phyloP scores from a whole-genome alignment of 495 filamentous ascomycete species.

The Penicillium cosmopolitanum region DNA sequence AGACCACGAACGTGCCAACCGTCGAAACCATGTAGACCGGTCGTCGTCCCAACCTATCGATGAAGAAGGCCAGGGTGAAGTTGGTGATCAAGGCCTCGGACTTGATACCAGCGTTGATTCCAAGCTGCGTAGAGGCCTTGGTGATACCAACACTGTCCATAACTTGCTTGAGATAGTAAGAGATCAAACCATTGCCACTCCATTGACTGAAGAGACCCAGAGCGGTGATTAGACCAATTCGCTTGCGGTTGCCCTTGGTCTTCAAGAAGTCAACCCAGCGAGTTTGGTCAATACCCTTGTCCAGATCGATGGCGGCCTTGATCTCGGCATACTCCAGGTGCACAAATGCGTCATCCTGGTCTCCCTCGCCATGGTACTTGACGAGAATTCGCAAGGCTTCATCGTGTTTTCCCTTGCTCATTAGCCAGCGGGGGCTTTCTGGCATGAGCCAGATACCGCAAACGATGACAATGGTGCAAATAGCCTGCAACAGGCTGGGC shows the following conservation, averaged over 20 bases:
- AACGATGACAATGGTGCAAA: slow-evolving; percentile 20
- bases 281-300: slow-evolving; percentile 38
- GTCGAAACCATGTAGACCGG: slow-evolving; percentile 60
- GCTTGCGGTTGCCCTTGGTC: slow-evolving; percentile 71
- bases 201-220: slow-evolving; percentile 65
- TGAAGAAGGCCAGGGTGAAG: slow-evolving; percentile 58
- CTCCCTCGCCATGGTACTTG: slow-evolving; percentile 38
- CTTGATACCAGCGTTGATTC: slow-evolving; percentile 36
- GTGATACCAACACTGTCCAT: slow-evolving; percentile 61
- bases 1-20: slow-evolving; percentile 59
- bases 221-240: slow-evolving; percentile 58
- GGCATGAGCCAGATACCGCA: slow-evolving; percentile 21
- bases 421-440: slow-evolving; percentile 18
- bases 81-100: slow-evolving; percentile 27
- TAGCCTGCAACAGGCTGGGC: slow-evolving; percentile 17
- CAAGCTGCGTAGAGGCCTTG: slow-evolving; percentile 49
- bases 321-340: slow-evolving; percentile 42
- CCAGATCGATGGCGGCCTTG: slow-evolving; percentile 35
- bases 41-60: slow-evolving; percentile 64
- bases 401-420: slow-evolving; percentile 42
- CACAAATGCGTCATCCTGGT: slow-evolving; percentile 30
- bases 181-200: slow-evolving; percentile 69
- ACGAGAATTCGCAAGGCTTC: slow-evolving; percentile 43
- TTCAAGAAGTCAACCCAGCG: slow-evolving; percentile 61
- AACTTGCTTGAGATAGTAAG: slow-evolving; percentile 61